Evolutionary conservation across 768 basidiomycete genomes (phyloP).

Genomic region (Hypsizygus marmoreus): DNA sequence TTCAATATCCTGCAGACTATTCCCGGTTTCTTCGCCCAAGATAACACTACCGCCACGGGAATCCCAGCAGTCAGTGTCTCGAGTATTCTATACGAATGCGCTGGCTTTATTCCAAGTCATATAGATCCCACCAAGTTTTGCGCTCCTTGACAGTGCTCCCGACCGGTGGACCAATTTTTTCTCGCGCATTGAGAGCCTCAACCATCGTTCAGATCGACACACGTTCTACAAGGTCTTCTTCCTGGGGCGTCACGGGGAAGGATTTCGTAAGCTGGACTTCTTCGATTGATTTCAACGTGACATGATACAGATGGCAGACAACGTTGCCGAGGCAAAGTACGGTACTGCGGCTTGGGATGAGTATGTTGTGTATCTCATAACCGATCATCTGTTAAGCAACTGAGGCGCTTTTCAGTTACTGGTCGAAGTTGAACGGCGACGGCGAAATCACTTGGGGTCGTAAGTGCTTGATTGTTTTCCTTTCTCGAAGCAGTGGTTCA

Average conservation of each 20-base stretch:
- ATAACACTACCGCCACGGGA: slow-evolving; percentile 27
- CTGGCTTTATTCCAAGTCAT: background rate
- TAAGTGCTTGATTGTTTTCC: slow-evolving; percentile 33
- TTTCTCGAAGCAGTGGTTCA: background rate
- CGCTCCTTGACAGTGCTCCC: slow-evolving; percentile 50
- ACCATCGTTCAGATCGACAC: slow-evolving; percentile 35
- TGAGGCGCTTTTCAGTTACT: slow-evolving; percentile 44
- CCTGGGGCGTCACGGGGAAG: slow-evolving; percentile 72
- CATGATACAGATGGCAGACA: slow-evolving; percentile 46
- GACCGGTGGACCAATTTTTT: slow-evolving; percentile 54
- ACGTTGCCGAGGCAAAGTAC: slow-evolving; percentile 63
- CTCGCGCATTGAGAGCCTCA: slow-evolving; percentile 45
- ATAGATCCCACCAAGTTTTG: slow-evolving; percentile 60
- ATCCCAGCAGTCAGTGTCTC: slow-evolving; percentile 31
- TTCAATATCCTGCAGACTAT: slow-evolving; percentile 30
- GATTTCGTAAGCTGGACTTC: slow-evolving; percentile 55
- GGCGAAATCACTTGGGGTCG: slow-evolving; percentile 74
- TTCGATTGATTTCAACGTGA: background rate
- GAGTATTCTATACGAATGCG: background rate
- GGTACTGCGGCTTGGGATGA: slow-evolving; percentile 59
- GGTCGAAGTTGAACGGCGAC: slow-evolving; percentile 65
- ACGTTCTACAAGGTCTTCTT: slow-evolving; percentile 65
- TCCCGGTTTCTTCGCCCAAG: slow-evolving; percentile 46
- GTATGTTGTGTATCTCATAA: slow-evolving; percentile 35
- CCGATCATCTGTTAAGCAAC: background rate